Evolutionary conservation across 768 basidiomycete species (phyloP).

Genomic region (Epithele typhae): DNA sequence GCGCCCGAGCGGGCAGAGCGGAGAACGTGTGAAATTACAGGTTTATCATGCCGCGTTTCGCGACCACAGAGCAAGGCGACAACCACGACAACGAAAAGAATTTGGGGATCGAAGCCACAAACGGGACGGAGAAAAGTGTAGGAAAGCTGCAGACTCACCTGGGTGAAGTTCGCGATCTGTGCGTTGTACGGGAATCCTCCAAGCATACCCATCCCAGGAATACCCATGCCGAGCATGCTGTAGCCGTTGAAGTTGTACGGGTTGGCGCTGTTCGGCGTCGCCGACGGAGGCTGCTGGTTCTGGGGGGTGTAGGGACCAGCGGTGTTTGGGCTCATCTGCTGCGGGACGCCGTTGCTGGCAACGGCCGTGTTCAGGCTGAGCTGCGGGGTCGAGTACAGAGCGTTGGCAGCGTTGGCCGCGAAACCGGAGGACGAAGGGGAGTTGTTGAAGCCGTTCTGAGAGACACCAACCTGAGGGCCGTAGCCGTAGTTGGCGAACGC

Average conservation of each 20-base stretch:
- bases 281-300: constrained; percentile 29
- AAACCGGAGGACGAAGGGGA: constrained; percentile 45
- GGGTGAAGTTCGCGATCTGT: constrained; percentile 65
- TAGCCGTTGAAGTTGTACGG: constrained; percentile 65
- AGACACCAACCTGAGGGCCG: constrained; percentile 55
- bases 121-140: constrained; percentile 14
- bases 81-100: no score
- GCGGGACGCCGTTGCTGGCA: constrained; percentile 43
- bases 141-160: constrained; percentile 33
- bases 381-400: constrained; percentile 70
- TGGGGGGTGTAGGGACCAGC: constrained; percentile 52
- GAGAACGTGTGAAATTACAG: no score
- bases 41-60: no score
- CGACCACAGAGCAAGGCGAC: no score
- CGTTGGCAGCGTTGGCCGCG: constrained; percentile 29
- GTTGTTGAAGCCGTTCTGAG: constrained; percentile 50
- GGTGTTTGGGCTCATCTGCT: constrained; percentile 67
- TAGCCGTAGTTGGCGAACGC: constrained; percentile 87
- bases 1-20: no score
- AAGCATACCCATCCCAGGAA: constrained; percentile 70
- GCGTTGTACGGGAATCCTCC: constrained; percentile 67
- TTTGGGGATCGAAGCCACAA: no score
- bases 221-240: constrained; percentile 78
- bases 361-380: constrained; percentile 62
- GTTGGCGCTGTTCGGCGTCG: constrained; percentile 37